phyloP scores from a whole-genome alignment of 768 basidiomycete genomes.

The Suillus fuscotomentosus region DNA sequence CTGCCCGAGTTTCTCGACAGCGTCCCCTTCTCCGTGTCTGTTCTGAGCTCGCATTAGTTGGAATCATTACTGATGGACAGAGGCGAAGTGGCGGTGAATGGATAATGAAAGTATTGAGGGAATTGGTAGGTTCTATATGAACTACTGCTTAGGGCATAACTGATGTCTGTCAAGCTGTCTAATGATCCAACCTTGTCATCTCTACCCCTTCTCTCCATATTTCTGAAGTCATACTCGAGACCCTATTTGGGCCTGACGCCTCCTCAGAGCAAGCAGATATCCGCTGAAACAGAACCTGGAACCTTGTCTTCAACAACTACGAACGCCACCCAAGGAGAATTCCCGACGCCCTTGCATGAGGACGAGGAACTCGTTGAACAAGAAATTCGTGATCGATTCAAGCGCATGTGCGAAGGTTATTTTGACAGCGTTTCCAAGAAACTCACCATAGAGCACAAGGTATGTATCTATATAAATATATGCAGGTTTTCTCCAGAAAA shows the following conservation, averaged over 20 bases:
- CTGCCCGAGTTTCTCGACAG: constrained; percentile 73
- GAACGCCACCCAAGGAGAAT: constrained; percentile 33
- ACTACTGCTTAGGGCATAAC: constrained; percentile 10
- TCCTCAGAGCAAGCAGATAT: constrained; percentile 56
- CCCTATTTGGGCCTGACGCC: constrained; percentile 83
- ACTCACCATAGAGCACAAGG: constrained; percentile 87
- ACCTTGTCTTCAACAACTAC: constrained; percentile 44
- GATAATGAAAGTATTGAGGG: constrained; percentile 85
- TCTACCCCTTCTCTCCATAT: constrained; percentile 85
- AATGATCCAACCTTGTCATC: constrained; percentile 86
- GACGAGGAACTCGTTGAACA: constrained; percentile 79
- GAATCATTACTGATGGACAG: constrained; percentile 72
- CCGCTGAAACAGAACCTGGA: constrained; percentile 52
- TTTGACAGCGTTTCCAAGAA: constrained; percentile 92
- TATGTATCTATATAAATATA: constrained; percentile 25
- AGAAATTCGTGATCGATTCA: constrained; percentile 85
- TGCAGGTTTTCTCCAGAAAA: constrained; percentile 14
- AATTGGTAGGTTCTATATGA: constrained; percentile 58
- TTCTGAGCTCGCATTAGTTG: constrained; percentile 87
- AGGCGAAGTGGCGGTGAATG: constrained; percentile 78
- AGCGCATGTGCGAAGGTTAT: constrained; percentile 90
- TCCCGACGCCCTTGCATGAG: constrained; percentile 45
- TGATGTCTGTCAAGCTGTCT: constrained; percentile 57
- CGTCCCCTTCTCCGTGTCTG: constrained; percentile 84
- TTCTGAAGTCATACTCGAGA: constrained; percentile 88